A percentile compares a stretch with the other conserved stretches of the same genome.
phyloP scores from a whole-genome alignment of 1,139 yeast genomes.

The Candida tetrigidarum region DNA sequence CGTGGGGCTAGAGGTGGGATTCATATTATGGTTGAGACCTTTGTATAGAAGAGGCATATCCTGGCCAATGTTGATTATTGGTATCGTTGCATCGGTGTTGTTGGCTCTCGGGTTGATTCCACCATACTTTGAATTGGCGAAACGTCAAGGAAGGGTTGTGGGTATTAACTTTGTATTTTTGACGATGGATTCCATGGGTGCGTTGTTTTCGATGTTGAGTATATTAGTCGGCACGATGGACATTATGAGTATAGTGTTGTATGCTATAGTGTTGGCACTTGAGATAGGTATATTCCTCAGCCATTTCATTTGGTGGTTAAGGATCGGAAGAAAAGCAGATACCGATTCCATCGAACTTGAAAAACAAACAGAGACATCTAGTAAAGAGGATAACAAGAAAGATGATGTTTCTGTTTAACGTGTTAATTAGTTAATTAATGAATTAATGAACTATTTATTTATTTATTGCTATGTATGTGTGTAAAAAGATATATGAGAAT shows the following conservation, averaged over 20 bases:
- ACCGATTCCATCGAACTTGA: slow-evolving; percentile 26
- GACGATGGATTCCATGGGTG: slow-evolving; percentile 79
- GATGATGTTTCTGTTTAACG: slow-evolving; percentile 1
- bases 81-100: slow-evolving; percentile 75
- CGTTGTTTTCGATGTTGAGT: slow-evolving; percentile 72
- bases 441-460: too few species aligned
- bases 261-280: slow-evolving; percentile 68
- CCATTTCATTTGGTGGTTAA: slow-evolving; percentile 72
- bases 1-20: slow-evolving; percentile 70
- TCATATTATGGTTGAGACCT: slow-evolving; percentile 71
- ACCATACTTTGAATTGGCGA: slow-evolving; percentile 83
- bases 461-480: too few species aligned
- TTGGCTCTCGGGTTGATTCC: slow-evolving; percentile 83
- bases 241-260: slow-evolving; percentile 75
- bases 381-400: slow-evolving; percentile 3
- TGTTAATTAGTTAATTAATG: too few species aligned
- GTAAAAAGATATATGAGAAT: too few species aligned
- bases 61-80: slow-evolving; percentile 84
- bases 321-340: slow-evolving; percentile 43
- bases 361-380: slow-evolving; percentile 2
- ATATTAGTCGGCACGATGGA: slow-evolving; percentile 67
- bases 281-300: slow-evolving; percentile 79
- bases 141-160: slow-evolving; percentile 79
- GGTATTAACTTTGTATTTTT: slow-evolving; percentile 89
- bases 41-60: slow-evolving; percentile 59